Percentiles rank a stretch among this genome's conserved stretches.
These are phyloP conservation scores for Violaceomyces palustris DNA, from an alignment of 1,284 basidiomycete species.

Conservation along the genomic window DNA sequence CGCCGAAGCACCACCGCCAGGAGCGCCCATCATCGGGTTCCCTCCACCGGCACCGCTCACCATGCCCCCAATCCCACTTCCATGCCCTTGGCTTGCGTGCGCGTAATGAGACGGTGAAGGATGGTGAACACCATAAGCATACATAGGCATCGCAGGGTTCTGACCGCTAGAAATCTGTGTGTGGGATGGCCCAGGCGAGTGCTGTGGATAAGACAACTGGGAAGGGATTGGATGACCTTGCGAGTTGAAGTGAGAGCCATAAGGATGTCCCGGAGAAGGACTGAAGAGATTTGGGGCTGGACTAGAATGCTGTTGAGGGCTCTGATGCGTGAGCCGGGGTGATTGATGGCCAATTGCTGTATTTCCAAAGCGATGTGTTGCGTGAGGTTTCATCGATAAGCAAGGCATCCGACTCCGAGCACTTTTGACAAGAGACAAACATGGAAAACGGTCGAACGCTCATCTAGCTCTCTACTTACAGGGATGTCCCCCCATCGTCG, in stretches of 20 bases:
- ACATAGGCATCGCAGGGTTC: conserved; percentile 31
- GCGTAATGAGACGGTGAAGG: too few species aligned
- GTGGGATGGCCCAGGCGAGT: conserved; percentile 30
- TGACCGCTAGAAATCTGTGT: conserved; percentile 24
- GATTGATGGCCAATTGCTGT: not conserved
- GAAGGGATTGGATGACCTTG: conserved; percentile 31
- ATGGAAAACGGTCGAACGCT: too few species aligned
- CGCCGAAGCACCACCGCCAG: conserved; percentile 16
- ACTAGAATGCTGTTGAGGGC: not conserved
- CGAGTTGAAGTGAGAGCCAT: conserved; percentile 17
- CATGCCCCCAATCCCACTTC: conserved; percentile 32
- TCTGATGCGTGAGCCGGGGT: not conserved
- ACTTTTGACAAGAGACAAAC: too few species aligned
- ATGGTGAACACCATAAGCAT: conserved; percentile 29
- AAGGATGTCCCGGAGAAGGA: conserved; percentile 7
- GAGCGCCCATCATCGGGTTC: conserved; percentile 36
- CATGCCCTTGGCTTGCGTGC: too few species aligned
- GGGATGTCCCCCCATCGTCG: conserved; percentile 22
- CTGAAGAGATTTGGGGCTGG: not conserved
- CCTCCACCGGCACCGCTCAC: conserved; percentile 24
- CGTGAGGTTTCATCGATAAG: too few species aligned
- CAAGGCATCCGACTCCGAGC: too few species aligned
- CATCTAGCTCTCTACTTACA: too few species aligned
- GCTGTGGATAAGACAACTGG: conserved; percentile 29
- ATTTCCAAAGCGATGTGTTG: too few species aligned